A percentile compares a stretch with the other conserved stretches of the same genome.
These are phyloP conservation scores for Musa balbisiana DNA, from an alignment of 202 grass and related monocot species.

Conservation along the genomic window DNA sequence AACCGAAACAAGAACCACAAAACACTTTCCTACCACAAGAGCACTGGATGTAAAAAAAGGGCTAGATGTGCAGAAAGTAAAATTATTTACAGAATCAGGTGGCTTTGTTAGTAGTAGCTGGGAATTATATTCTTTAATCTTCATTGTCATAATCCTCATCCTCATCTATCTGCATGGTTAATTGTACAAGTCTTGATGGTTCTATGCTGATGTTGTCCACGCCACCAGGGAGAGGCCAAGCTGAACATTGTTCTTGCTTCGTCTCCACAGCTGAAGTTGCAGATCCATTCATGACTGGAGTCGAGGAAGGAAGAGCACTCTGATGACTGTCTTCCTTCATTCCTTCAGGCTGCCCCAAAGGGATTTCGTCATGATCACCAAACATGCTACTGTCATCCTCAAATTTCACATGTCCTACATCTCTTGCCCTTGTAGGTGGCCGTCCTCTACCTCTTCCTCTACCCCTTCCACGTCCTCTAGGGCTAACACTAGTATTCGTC, in stretches of 20 bases:
- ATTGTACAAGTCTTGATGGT: conserved; percentile 58
- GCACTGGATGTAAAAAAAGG: neutral
- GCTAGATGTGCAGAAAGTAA: neutral
- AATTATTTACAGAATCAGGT: conserved; percentile 11
- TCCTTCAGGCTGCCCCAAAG: conserved; percentile 34
- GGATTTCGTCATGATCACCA: conserved; percentile 50
- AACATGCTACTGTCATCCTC: conserved; percentile 82
- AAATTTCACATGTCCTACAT: conserved; percentile 56
- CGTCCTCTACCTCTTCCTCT: conserved; percentile 60
- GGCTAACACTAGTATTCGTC: conserved; percentile 54
- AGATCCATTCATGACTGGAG: neutral
- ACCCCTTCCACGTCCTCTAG: conserved; percentile 75
- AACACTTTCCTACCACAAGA: neutral
- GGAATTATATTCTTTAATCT: conserved; percentile 44
- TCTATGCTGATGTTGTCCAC: conserved; percentile 46
- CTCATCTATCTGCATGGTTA: conserved; percentile 86
- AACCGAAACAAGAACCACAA: neutral
- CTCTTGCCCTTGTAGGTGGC: conserved; percentile 62
- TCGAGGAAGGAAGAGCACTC: conserved; percentile 26
- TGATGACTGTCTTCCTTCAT: conserved; percentile 42
- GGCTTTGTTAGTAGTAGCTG: neutral
- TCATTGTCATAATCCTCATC: conserved; percentile 97
- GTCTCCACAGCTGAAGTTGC: conserved; percentile 36
- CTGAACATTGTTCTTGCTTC: conserved; percentile 31
- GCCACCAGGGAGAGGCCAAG: conserved; percentile 64